Evolutionary conservation across 345 rosid species (phyloP).

Genomic region (Eucalyptus grandis): DNA sequence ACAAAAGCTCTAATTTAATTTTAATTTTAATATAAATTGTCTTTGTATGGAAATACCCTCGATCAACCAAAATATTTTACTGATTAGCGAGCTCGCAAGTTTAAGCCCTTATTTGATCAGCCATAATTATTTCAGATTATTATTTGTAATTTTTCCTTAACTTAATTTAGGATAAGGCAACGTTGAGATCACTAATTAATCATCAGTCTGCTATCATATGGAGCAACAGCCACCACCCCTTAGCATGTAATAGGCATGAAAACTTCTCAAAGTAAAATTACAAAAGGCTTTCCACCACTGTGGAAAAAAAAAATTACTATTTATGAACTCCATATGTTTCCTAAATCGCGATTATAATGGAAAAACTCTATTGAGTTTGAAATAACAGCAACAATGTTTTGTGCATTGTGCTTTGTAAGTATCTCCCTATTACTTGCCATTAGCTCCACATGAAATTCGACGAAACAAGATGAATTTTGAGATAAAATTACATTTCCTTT

Average conservation of each 20-base stretch:
- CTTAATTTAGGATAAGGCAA: background rate
- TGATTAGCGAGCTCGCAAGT: accelerated
- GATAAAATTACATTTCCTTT: background rate
- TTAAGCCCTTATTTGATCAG: too few species aligned
- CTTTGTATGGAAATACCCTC: too few species aligned
- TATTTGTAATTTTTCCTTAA: too few species aligned
- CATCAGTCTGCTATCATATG: background rate
- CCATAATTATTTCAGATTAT: accelerated
- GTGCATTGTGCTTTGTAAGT: background rate
- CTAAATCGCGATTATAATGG: background rate
- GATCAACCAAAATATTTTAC: too few species aligned
- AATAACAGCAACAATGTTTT: background rate
- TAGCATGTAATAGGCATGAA: background rate
- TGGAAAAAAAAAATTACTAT: background rate
- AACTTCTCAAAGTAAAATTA: background rate
- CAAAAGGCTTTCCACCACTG: background rate
- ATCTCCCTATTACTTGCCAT: background rate
- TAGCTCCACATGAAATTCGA: background rate
- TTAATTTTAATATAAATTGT: too few species aligned
- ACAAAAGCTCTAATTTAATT: too few species aligned
- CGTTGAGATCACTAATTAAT: background rate
- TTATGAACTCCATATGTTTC: background rate
- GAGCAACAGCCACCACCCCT: background rate
- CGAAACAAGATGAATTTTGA: background rate
- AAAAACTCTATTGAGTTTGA: background rate